A percentile compares a stretch with the other conserved stretches of the same genome.
These are phyloP conservation scores for Bacidia gigantensis DNA, from an alignment of 495 filamentous ascomycete species.

Conservation along the genomic window DNA sequence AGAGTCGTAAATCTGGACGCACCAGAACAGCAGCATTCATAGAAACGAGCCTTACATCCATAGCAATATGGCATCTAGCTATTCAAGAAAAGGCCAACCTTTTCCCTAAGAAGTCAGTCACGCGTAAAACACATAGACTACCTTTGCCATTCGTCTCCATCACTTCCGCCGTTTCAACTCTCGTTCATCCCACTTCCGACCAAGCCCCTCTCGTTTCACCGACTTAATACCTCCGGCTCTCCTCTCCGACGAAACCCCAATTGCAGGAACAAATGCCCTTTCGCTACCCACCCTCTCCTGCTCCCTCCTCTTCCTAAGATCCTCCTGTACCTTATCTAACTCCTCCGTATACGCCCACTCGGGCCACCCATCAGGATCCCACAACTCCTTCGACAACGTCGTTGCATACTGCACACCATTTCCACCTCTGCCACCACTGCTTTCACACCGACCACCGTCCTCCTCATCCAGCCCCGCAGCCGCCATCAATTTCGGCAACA, in stretches of 20 bases:
- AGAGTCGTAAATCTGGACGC: background rate
- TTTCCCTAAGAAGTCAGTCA: too few species aligned
- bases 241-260: background rate
- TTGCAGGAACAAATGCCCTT: conserved; percentile 57
- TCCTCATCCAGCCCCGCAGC: conserved; percentile 44
- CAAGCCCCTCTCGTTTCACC: background rate
- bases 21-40: background rate
- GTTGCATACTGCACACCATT: conserved; percentile 55
- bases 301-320: conserved; percentile 43
- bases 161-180: background rate
- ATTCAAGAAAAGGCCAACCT: too few species aligned
- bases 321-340: conserved; percentile 51
- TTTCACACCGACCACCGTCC: too few species aligned
- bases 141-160: background rate
- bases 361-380: conserved; percentile 53
- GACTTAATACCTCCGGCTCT: background rate
- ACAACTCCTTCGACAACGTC: conserved; percentile 52
- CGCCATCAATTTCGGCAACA: conserved; percentile 63
- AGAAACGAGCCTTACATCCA: too few species aligned
- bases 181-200: background rate
- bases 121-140: too few species aligned
- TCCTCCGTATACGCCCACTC: conserved; percentile 59
- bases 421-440: too few species aligned
- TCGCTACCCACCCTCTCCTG: conserved; percentile 37
- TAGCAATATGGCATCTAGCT: too few species aligned